Evolutionary conservation across 768 basidiomycete genomes (phyloP).

Genomic region (Macrolepiota fuliginosa): DNA sequence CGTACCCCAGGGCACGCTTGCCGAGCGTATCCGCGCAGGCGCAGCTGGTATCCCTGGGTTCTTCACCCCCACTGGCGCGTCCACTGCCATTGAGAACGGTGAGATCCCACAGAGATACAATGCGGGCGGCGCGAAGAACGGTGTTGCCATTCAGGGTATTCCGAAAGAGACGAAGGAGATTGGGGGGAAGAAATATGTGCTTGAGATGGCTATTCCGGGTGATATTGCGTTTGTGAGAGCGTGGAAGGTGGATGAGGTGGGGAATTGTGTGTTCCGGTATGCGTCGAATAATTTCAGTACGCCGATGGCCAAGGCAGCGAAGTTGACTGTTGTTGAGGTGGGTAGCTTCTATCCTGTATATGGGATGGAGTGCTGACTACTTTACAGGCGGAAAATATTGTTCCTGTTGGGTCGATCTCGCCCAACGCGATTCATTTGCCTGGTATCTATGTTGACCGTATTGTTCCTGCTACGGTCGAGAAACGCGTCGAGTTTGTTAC

Average conservation of each 20-base stretch:
- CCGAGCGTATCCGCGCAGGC: conserved; percentile 84
- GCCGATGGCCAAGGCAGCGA: conserved; percentile 88
- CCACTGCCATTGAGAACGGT: conserved; percentile 79
- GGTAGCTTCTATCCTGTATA: not conserved
- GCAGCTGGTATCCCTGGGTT: conserved; percentile 94
- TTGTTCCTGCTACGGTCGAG: conserved; percentile 72
- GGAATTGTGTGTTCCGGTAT: conserved; percentile 91
- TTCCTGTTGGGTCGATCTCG: conserved; percentile 77
- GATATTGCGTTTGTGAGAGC: conserved; percentile 86
- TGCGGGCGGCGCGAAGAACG: conserved; percentile 66
- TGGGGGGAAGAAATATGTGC: conserved; percentile 73
- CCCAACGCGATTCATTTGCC: conserved; percentile 82
- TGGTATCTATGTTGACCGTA: conserved; percentile 86
- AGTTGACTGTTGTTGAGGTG: conserved; percentile 87
- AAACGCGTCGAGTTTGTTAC: conserved; percentile 80
- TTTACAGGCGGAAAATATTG: conserved; percentile 83
- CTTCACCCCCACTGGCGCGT: conserved; percentile 87
- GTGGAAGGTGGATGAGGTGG: conserved; percentile 91
- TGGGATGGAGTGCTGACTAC: not conserved
- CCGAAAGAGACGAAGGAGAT: conserved; percentile 77
- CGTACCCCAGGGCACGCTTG: conserved; percentile 89
- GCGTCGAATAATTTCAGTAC: conserved; percentile 85
- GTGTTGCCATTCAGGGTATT: conserved; percentile 70
- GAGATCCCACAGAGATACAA: conserved; percentile 79
- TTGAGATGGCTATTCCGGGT: conserved; percentile 78